phyloP scores from a whole-genome alignment of 225 moss, liverwort and hornwort species.

The Straminergon stramineum region DNA sequence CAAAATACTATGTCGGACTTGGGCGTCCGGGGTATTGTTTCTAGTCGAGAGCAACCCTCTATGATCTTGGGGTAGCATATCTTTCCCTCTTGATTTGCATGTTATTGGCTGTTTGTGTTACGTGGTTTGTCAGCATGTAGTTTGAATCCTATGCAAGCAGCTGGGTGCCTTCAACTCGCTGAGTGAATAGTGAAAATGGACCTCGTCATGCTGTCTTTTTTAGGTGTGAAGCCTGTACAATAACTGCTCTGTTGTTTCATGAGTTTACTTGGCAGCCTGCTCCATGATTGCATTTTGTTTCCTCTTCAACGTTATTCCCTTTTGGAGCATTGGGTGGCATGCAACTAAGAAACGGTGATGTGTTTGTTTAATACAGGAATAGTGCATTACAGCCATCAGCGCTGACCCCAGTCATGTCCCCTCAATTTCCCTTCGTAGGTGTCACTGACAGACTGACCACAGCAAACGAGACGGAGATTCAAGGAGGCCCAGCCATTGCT shows the following conservation, averaged over 20 bases:
- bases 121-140: not conserved
- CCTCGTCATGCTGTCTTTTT: not conserved
- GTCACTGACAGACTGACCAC: not conserved
- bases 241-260: not conserved
- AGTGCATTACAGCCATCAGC: not conserved
- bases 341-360: not conserved
- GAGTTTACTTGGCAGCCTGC: not conserved
- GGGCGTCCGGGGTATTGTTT: not conserved
- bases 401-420: not conserved
- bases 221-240: not conserved
- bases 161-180: not conserved
- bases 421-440: not conserved
- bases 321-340: not conserved
- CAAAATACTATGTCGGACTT: not conserved
- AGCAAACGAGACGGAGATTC: constrained; percentile 3
- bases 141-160: not conserved
- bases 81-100: not conserved
- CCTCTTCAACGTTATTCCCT: not conserved
- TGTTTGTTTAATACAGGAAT: constrained; percentile 8
- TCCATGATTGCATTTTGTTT: not conserved
- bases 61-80: constrained; percentile 8
- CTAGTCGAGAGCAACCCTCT: constrained; percentile 9
- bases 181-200: not conserved
- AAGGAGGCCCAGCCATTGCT: constrained; percentile 3
- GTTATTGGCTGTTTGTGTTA: not conserved